Conservation (phyloP, 805 yeast species). For the Torulaspora franciscae region DNA sequence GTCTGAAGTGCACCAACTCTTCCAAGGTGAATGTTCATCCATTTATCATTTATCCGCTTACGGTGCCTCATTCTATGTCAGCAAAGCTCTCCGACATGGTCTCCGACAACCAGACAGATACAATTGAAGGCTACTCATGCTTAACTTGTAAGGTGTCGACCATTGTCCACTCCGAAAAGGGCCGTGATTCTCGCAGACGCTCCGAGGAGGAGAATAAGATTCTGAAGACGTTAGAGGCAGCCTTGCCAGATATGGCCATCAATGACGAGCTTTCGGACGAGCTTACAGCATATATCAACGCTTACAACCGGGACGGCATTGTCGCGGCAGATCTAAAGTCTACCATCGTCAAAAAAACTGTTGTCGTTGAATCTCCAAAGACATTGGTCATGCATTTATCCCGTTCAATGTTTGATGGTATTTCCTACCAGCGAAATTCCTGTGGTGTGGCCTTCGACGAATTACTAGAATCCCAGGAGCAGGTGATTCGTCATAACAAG, state of each 20-base stretch:
- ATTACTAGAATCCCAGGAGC: constrained; percentile 45
- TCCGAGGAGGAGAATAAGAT: constrained; percentile 33
- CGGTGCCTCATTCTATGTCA: constrained; percentile 55
- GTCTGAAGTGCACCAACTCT: constrained; percentile 58
- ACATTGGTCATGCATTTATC: constrained; percentile 78
- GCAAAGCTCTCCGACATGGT: constrained; percentile 53
- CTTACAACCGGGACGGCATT: constrained; percentile 43
- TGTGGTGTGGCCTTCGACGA: constrained; percentile 68
- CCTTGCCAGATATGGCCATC: constrained; percentile 42
- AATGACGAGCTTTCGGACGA: constrained; percentile 61
- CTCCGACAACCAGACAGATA: constrained; percentile 54
- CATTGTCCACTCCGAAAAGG: constrained; percentile 37
- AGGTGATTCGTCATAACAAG: constrained; percentile 21
- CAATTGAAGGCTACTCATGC: constrained; percentile 78
- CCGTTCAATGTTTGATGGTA: constrained; percentile 70
- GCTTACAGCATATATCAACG: constrained; percentile 44
- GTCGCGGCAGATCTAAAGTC: constrained; percentile 49
- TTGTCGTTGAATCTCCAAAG: constrained; percentile 61
- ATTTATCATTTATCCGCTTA: constrained; percentile 67
- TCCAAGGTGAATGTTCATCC: constrained; percentile 57
- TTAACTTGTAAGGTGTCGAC: constrained; percentile 55
- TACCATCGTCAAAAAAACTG: constrained; percentile 61
- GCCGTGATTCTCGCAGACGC: constrained; percentile 16
- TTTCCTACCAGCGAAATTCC: constrained; percentile 63
- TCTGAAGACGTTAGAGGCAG: constrained; percentile 36